Conservation (phyloP, 805 yeast species). For the Yarrowia sp. region DNA sequence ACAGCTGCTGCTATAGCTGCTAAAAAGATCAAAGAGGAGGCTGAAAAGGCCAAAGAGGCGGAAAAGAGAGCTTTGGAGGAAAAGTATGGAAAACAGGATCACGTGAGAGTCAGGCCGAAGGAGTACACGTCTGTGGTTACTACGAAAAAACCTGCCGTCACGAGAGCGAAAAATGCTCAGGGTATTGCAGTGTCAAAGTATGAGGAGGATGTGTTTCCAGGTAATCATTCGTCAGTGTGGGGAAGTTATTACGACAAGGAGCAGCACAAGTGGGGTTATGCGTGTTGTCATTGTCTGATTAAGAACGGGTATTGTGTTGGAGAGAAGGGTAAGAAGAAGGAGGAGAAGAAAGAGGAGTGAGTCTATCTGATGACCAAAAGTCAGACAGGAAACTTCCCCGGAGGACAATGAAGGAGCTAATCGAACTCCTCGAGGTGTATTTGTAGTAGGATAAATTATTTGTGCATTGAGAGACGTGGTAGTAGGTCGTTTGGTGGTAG, state of each 20-base stretch:
- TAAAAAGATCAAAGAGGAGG: conserved; percentile 50
- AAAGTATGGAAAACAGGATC: conserved; percentile 43
- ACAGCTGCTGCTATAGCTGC: conserved; percentile 54
- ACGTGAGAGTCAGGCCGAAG: conserved; percentile 43
- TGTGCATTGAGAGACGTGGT: too few relatives aligned
- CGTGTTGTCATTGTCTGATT: conserved; percentile 53
- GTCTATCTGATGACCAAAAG: too few relatives aligned
- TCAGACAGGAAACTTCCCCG: too few relatives aligned
- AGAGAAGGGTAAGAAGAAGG: conserved; percentile 42
- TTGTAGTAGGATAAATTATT: too few relatives aligned
- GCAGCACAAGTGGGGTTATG: conserved; percentile 56
- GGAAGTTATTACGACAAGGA: conserved; percentile 54
- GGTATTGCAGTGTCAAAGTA: conserved; percentile 46
- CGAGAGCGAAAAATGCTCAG: neutral
- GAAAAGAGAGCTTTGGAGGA: conserved; percentile 22
- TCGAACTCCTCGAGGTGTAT: too few relatives aligned
- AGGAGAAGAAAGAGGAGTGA: neutral
- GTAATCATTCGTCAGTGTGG: conserved; percentile 54
- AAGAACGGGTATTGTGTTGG: conserved; percentile 52
- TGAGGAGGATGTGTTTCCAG: conserved; percentile 51
- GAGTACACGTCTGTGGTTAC: conserved; percentile 35
- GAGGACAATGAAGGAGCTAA: too few relatives aligned
- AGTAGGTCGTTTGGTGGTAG: too few relatives aligned
- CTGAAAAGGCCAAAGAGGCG: conserved; percentile 29
- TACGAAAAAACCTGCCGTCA: neutral